Evolutionary conservation across 768 basidiomycete species (phyloP), one percentile per base, ranked within the genome.

Genomic region (Podaxis sp.): DNA sequence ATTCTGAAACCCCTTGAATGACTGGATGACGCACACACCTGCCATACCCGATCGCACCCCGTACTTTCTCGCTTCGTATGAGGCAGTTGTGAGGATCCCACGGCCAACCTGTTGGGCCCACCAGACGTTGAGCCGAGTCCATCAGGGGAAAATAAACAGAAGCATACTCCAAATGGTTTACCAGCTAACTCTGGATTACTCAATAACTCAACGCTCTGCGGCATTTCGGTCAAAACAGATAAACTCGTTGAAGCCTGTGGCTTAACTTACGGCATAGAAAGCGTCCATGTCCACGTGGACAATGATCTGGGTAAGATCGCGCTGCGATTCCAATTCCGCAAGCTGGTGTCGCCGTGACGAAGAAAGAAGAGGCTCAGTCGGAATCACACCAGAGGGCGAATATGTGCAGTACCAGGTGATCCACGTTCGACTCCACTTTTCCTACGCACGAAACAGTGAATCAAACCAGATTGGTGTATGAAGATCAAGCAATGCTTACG

Each of bases 201-300:
- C 22, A 90, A 79, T 0, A 89, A 74, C 71, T 94, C 93, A 0
- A 93, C 91, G 54, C 82, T 91, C 80, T 81, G 55, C 36, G 37
- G 47, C 49, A 40, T 6, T 55, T 60, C 25, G 22, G 59, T 57
- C 36, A 60, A 37, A 46, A 57, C 11, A 38, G n/a, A 38, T 3
- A 8, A 33, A 55, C 51, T 27, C 55, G 17, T 33, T 15, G 22
- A 36, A 55, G 27, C 15, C 38, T 37, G 41, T 24, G n/a, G 8
- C 29, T 41, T 12, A 54, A 71, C 77, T 57, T 59, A 80, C 80
- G 0, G 91, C 91, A 66, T 83, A 95, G 76, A 96, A 97, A 3
- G 94, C 93, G 72, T 98, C 96, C 86, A 96, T 94, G 70, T 99
- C 97, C 33, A 97, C 88, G 70, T 98, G 95, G 4, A 98, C 91